Evolutionary conservation across 1,139 yeast genomes (phyloP).

Genomic region (Candida smagusa): DNA sequence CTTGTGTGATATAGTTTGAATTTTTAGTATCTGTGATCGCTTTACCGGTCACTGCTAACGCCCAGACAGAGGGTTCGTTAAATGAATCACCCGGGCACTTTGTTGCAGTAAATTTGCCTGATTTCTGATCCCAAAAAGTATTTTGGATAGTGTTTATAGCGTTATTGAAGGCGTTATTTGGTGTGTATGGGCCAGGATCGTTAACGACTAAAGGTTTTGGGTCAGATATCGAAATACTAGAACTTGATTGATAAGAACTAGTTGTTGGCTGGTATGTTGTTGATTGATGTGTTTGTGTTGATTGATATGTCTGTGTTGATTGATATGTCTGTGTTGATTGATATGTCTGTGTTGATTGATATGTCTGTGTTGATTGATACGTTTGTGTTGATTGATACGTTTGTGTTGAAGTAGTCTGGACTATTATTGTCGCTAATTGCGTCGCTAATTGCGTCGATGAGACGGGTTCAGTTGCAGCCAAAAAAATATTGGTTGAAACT

Average conservation of each 20-base stretch:
- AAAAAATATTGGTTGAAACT: too few species aligned
- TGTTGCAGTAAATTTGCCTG: slow-evolving; percentile 7
- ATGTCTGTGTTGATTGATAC: too few species aligned
- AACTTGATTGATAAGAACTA: background rate
- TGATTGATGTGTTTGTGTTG: too few species aligned
- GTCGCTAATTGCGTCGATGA: too few species aligned
- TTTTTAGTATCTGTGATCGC: slow-evolving; percentile 10
- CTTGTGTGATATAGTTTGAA: slow-evolving; percentile 3
- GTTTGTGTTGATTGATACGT: too few species aligned
- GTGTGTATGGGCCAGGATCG: slow-evolving; percentile 1
- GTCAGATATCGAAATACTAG: background rate
- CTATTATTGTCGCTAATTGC: too few species aligned
- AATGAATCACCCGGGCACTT: slow-evolving; percentile 7
- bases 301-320: too few species aligned
- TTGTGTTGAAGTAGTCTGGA: too few species aligned
- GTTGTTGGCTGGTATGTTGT: background rate
- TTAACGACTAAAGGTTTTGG: too few species aligned
- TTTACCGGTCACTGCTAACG: slow-evolving; percentile 12
- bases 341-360: background rate
- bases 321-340: too few species aligned
- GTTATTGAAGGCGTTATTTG: slow-evolving; percentile 2
- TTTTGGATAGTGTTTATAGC: slow-evolving; percentile 4
- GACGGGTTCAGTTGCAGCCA: too few species aligned
- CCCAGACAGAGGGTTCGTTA: slow-evolving; percentile 10
- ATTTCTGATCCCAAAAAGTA: slow-evolving; percentile 11